A percentile compares a stretch with the other conserved stretches of the same genome.
phyloP scores from a whole-genome alignment of 352 stramenopile species.

The Globisporangium iwayamae region DNA sequence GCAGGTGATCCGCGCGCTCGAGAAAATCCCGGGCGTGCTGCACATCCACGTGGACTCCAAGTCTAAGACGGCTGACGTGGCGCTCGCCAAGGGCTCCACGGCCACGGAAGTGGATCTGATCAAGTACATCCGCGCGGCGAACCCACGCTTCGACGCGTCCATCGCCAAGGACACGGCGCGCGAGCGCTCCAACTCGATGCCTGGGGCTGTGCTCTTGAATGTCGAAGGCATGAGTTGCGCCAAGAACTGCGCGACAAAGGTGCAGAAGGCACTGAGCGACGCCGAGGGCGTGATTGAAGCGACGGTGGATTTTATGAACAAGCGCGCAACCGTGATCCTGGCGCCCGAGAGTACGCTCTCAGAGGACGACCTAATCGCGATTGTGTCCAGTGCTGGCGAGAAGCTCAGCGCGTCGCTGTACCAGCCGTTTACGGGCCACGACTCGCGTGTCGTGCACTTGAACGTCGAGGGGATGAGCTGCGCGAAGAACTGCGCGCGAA shows the following conservation, averaged over 20 bases:
- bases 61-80: conserved; percentile 73
- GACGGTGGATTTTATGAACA: conserved; percentile 64
- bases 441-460: conserved; percentile 73
- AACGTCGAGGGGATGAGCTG: conserved; percentile 79
- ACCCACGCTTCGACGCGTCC: conserved; percentile 69
- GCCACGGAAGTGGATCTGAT: conserved; percentile 86
- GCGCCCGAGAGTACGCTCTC: conserved; percentile 53
- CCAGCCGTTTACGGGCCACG: conserved; percentile 57
- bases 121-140: conserved; percentile 70
- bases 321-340: conserved; percentile 70
- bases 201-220: conserved; percentile 64
- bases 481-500: conserved; percentile 65
- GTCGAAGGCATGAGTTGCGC: conserved; percentile 78
- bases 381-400: conserved; percentile 40
- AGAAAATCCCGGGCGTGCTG: conserved; percentile 77
- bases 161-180: conserved; percentile 53
- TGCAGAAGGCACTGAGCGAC: conserved; percentile 50
- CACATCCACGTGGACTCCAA: conserved; percentile 84
- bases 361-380: conserved; percentile 62
- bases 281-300: conserved; percentile 58
- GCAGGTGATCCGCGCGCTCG: conserved; percentile 76
- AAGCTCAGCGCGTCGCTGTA: conserved; percentile 62
- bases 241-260: conserved; percentile 55
- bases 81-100: conserved; percentile 72
- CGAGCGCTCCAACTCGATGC: conserved; percentile 41